Evolutionary conservation across 352 stramenopile species (phyloP), one percentile per base, ranked within the genome.

Genomic region (Phytopythium cucurbitacearum): DNA sequence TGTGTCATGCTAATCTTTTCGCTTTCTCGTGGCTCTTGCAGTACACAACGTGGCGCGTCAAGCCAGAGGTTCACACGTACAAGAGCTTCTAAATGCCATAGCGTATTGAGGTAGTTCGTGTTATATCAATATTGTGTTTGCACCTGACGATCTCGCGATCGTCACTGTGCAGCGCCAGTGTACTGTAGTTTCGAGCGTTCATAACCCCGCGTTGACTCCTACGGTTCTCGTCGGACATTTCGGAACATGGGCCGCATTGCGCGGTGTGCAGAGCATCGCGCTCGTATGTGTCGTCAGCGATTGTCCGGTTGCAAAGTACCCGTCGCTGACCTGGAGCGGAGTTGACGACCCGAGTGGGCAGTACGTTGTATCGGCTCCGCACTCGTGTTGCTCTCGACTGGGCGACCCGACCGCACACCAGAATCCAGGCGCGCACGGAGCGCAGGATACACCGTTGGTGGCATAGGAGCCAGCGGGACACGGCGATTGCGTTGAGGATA

Each of bases 31-130:
- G 42, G 21, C 36, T 10, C 13, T 59, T 36, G 15, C 53, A 92
- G 79, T 91, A 90, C 59, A 94, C 83, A 13, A 73, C 72, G 21
- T 94, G 83, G 83, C 72, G 83, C 21, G 77, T 94, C 52, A 84
- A 73, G 21, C 80, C 78, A 3, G 56, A 73, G 38, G 67, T 87
- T 28, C 65, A 67, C 34, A 82, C 64, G n/a, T 89, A 80, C 67
- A 88, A 90, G 57, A 94, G 80, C 50, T 91, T 94, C 62, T 94
- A 89, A 65, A 47, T 15, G 16, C 28, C 12, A 15, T 33, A 13
- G 21, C 2, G 21, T 28, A 28, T 28, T 28, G 21, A 2, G 21
- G 21, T 28, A 28, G 21, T 28, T 28, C 21, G 21, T 28, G 21
- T 28, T 28, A 2, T 28, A 28, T 28, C 21, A 2, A 28, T 28